These are phyloP conservation scores for Magnolia changhungtana DNA, from an alignment of 164 flowering plant genomes.

Conservation along the genomic window DNA sequence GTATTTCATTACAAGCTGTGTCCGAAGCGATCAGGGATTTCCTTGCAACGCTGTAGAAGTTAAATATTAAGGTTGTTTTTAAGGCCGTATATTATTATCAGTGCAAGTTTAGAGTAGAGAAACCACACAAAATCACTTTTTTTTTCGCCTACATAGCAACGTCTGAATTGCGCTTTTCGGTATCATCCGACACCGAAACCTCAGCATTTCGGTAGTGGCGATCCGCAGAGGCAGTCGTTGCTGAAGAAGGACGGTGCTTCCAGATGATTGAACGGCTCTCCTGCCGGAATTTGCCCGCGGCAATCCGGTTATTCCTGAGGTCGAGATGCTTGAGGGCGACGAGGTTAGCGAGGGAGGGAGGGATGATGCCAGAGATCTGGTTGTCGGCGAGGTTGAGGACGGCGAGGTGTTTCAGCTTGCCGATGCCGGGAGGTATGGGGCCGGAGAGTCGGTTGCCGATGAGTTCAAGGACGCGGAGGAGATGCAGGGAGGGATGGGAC, in stretches of 20 bases:
- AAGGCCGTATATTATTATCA: too few species aligned
- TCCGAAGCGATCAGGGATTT: too few species aligned
- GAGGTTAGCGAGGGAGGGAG: slow-evolving; percentile 45
- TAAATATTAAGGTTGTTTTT: too few species aligned
- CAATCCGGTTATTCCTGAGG: slow-evolving; percentile 55
- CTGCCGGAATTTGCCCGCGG: slow-evolving; percentile 71
- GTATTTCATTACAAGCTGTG: too few species aligned
- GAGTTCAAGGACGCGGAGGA: slow-evolving; percentile 63
- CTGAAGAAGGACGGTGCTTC: slow-evolving; percentile 72
- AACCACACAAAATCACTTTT: too few species aligned
- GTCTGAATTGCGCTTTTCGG: neutral
- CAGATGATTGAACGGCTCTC: slow-evolving; percentile 70
- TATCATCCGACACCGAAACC: neutral
- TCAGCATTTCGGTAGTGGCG: slow-evolving; percentile 55
- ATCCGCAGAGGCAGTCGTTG: slow-evolving; percentile 87
- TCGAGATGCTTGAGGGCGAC: slow-evolving; percentile 68
- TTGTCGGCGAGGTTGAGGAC: slow-evolving; percentile 87
- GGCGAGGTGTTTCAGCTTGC: slow-evolving; percentile 47
- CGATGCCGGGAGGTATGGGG: slow-evolving; percentile 54
- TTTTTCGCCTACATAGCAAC: too few species aligned
- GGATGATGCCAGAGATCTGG: slow-evolving; percentile 60
- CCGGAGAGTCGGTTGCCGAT: slow-evolving; percentile 73
- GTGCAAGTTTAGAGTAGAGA: too few species aligned
- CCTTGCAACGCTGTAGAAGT: too few species aligned
- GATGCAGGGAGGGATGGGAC: slow-evolving; percentile 65